Base-by-base conservation (phyloP, 2,329 filamentous ascomycete genomes). In the Colletotrichum spaethianum region DNA sequence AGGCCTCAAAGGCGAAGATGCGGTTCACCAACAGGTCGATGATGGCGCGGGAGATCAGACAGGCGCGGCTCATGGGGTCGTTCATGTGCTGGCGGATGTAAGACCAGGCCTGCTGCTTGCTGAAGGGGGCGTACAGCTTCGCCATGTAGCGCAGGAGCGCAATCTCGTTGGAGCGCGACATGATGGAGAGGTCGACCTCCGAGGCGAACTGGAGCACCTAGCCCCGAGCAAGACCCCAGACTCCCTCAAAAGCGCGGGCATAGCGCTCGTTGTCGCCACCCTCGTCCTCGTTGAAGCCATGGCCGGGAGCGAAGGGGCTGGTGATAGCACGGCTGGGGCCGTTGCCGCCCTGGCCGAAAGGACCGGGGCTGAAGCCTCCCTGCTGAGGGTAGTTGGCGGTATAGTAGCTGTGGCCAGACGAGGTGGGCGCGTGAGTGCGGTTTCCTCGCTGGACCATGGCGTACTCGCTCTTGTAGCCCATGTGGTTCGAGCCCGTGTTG, bases 21-120 rank as follows among this genome's bases (percentile, higher is more conserved):
- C 82, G 78, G 70, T 83, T 82, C 65, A 85, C 82, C 50, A 85
- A 78, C 66, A 82, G 84, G 75, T 85, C 83, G 38, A 85, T 79
- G 26, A 84, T 79, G 71, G 84, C 79, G 8, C 83, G 80, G 2
- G 83, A 84, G 20, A 85, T 81, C n/a, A 85, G 78, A 73, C 83
- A 85, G 3, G 80, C 80, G 75, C 84, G 84, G 60, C 81, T 79
- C 67, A 81, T 81, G 42, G 80, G 78, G 28, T 83, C 80, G 64
- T 80, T 80, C 28, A 85, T 78, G 63, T 85, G 83, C 66, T 79
- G 80, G 57, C 83, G 80, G 26, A 85, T 80, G 62, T 85, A 85
- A 4, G 83, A 83, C 4, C 80, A 74, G 1, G 83, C 82, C 73
- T 85, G 83, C 0, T 75, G 56, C 64, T 82, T 80, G 20, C 79